Evolutionary conservation across 2,329 filamentous ascomycete species (phyloP).

Genomic region (Alternaria sp.): DNA sequence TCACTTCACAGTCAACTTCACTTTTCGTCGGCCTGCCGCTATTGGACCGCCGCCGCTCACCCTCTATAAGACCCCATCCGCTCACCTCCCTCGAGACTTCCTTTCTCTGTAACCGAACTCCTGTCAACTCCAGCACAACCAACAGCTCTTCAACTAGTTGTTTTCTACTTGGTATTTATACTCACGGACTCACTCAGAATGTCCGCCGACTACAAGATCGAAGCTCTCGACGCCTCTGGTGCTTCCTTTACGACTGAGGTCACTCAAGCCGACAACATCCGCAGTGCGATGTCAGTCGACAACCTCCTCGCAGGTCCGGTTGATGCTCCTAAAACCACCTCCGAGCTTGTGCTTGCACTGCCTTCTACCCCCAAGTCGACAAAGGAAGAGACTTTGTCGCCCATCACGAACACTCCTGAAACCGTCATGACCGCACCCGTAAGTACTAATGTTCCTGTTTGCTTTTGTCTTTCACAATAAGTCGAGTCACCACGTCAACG

Average conservation of each 20-base stretch:
- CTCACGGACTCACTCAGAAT: slow-evolving; percentile 11
- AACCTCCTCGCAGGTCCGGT: slow-evolving; percentile 27
- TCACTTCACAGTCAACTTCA: slow-evolving; percentile 34
- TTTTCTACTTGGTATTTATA: not conserved
- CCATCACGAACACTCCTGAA: slow-evolving; percentile 10
- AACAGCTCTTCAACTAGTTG: not conserved
- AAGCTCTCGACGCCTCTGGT: not conserved
- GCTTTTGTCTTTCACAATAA: not conserved
- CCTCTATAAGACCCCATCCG: slow-evolving; percentile 25
- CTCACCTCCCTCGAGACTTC: slow-evolving; percentile 41
- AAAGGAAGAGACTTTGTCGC: slow-evolving; percentile 5
- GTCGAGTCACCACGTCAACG: not conserved
- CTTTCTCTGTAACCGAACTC: slow-evolving; percentile 16
- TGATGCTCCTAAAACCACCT: slow-evolving; percentile 6
- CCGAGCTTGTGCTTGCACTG: slow-evolving; percentile 1
- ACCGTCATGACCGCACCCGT: slow-evolving; percentile 10
- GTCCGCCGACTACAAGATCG: slow-evolving; percentile 14
- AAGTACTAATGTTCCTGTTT: not conserved
- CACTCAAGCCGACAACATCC: slow-evolving; percentile 24
- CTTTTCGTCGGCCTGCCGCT: slow-evolving; percentile 16
- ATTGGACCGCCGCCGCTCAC: slow-evolving; percentile 11
- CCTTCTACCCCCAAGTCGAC: slow-evolving; percentile 17
- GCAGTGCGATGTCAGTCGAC: slow-evolving; percentile 37
- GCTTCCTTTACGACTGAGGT: slow-evolving; percentile 3
- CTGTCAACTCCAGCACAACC: not conserved